phyloP scores from a whole-genome alignment of 2,329 filamentous ascomycete species.

The Xylariaceae sp. region DNA sequence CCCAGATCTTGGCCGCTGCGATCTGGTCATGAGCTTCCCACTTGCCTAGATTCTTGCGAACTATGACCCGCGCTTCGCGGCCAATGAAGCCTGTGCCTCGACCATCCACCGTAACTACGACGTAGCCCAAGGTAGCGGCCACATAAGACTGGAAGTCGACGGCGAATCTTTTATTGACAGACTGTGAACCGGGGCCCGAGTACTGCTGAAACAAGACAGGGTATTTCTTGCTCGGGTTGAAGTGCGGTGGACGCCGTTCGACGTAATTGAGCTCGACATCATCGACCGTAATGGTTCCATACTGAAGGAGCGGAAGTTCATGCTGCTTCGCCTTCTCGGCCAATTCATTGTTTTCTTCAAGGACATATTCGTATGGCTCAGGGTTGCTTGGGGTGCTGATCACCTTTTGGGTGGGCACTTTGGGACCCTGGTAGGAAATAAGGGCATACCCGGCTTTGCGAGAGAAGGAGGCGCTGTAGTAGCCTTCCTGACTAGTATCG shows the following conservation, averaged over 20 bases:
- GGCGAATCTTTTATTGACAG: slow-evolving; percentile 70
- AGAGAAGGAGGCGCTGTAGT: slow-evolving; percentile 81
- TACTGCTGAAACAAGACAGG: slow-evolving; percentile 95
- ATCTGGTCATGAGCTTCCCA: slow-evolving; percentile 91
- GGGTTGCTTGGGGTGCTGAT: slow-evolving; percentile 71
- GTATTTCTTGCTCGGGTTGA: slow-evolving; percentile 76
- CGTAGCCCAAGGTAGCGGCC: slow-evolving; percentile 78
- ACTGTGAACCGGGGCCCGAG: slow-evolving; percentile 88
- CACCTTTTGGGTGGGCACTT: slow-evolving; percentile 86
- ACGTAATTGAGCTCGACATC: slow-evolving; percentile 66
- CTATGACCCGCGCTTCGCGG: slow-evolving; percentile 71
- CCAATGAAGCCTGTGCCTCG: slow-evolving; percentile 89
- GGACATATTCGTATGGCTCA: slow-evolving; percentile 57
- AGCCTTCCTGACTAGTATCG: slow-evolving; percentile 65
- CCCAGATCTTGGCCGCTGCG: slow-evolving; percentile 78
- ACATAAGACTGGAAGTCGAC: slow-evolving; percentile 91
- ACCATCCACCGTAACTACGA: slow-evolving; percentile 91
- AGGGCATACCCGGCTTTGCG: slow-evolving; percentile 73
- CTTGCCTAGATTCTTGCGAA: slow-evolving; percentile 77
- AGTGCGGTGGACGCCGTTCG: slow-evolving; percentile 85
- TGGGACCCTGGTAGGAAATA: slow-evolving; percentile 77
- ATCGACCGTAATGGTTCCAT: slow-evolving; percentile 79
- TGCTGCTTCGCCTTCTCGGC: slow-evolving; percentile 64
- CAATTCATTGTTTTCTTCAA: slow-evolving; percentile 74
- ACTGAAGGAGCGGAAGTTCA: slow-evolving; percentile 76